A percentile compares a stretch with the other conserved stretches of the same genome.
phyloP scores from a whole-genome alignment of 192 early-diverging fungal species.

The Coemansia sp. region DNA sequence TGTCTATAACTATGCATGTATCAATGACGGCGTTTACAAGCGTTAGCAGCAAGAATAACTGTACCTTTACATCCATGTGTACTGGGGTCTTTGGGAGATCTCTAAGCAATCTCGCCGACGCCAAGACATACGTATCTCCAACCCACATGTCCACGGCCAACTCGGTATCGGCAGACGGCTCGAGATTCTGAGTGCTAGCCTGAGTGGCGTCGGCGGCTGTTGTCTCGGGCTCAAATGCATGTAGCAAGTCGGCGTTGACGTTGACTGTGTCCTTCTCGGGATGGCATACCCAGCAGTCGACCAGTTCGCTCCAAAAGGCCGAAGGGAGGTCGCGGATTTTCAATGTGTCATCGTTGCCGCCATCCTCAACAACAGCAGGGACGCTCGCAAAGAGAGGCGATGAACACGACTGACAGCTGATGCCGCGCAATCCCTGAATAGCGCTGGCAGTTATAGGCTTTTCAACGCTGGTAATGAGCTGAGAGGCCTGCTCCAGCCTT shows the following conservation, averaged over 20 bases:
- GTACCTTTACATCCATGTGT: constrained; percentile 35
- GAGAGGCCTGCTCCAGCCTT: constrained; percentile 12
- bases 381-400: constrained; percentile 3
- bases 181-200: not conserved
- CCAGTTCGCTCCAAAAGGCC: constrained; percentile 77
- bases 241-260: constrained; percentile 45
- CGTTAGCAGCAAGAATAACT: not conserved
- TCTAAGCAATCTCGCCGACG: constrained; percentile 6
- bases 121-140: constrained; percentile 30
- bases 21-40: not conserved
- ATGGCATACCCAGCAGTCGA: constrained; percentile 90
- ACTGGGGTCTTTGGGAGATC: constrained; percentile 12
- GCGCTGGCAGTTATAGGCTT: constrained; percentile 21
- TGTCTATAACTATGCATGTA: not conserved
- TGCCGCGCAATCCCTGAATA: constrained; percentile 13
- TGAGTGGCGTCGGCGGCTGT: not conserved
- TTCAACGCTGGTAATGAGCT: constrained; percentile 24
- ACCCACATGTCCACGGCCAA: constrained; percentile 35
- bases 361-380: not conserved
- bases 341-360: not conserved
- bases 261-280: constrained; percentile 66
- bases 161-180: not conserved
- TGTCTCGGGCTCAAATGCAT: constrained; percentile 36
- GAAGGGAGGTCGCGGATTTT: constrained; percentile 68
- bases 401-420: constrained; percentile 33